phyloP scores from a whole-genome alignment of 208 protist genomes.

The Crithidia sp. region DNA sequence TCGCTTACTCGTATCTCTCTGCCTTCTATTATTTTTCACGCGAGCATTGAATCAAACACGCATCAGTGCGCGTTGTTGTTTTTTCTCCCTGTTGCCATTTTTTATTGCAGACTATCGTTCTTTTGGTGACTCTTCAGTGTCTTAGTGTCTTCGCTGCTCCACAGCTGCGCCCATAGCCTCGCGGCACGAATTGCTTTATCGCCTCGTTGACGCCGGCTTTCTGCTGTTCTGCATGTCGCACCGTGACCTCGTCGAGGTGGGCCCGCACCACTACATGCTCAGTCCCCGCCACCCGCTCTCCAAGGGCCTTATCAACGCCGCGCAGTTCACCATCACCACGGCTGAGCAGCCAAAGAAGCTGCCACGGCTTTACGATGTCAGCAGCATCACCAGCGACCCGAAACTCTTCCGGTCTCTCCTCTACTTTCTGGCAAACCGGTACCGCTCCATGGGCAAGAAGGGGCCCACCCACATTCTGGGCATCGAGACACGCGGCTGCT shows the following conservation, averaged over 20 bases:
- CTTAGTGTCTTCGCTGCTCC: too few relatives aligned
- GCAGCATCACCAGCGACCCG: constrained; percentile 80
- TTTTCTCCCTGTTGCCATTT: too few relatives aligned
- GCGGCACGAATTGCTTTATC: too few relatives aligned
- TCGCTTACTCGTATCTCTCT: too few relatives aligned
- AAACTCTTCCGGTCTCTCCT: constrained; percentile 66
- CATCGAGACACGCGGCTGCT: constrained; percentile 79
- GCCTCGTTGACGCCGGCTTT: not conserved
- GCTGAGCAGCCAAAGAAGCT: constrained; percentile 1
- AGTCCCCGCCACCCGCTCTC: constrained; percentile 39
- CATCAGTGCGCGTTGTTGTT: too few relatives aligned
- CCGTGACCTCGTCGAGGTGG: constrained; percentile 33
- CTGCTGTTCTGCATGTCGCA: constrained; percentile 7
- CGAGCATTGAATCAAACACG: too few relatives aligned
- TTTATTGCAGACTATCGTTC: too few relatives aligned
- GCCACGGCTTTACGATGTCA: constrained; percentile 82
- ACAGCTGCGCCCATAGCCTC: too few relatives aligned
- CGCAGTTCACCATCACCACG: constrained; percentile 22
- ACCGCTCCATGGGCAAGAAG: constrained; percentile 53
- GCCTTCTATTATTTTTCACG: too few relatives aligned
- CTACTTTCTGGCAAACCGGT: constrained; percentile 67
- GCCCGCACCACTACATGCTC: constrained; percentile 52
- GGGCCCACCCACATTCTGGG: constrained; percentile 79
- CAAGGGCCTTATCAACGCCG: constrained; percentile 24
- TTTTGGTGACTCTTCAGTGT: too few relatives aligned